Evolutionary conservation across 495 filamentous ascomycete species (phyloP).

Genomic region (Apodospora peruviana): DNA sequence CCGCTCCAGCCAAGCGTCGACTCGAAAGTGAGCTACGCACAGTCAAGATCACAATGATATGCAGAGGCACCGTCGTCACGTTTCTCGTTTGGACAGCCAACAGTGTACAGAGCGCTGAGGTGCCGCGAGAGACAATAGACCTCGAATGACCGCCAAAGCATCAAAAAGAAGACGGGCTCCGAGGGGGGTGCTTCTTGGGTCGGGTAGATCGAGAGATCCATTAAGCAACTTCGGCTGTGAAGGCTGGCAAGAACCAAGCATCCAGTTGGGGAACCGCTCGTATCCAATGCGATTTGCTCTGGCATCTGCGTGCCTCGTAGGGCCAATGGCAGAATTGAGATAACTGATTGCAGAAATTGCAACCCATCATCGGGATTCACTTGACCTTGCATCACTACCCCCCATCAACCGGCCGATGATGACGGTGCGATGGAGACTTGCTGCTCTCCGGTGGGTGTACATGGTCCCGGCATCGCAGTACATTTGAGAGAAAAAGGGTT

Average conservation of each 20-base stretch:
- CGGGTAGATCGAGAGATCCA: slow-evolving; percentile 22
- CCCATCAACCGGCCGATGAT: neutral
- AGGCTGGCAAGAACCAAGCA: neutral
- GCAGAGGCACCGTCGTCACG: neutral
- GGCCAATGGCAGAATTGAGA: neutral
- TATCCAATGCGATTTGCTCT: neutral
- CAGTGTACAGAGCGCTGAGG: no score
- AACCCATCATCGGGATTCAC: slow-evolving; percentile 7
- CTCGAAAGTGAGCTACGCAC: neutral
- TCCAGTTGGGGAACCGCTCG: neutral
- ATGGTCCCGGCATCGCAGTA: neutral
- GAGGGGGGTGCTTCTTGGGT: neutral
- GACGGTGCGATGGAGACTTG: neutral
- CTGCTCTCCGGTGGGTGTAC: neutral
- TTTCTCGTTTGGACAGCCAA: no score
- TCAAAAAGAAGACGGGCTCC: neutral
- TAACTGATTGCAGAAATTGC: neutral
- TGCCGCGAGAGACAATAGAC: neutral
- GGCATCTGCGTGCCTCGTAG: neutral
- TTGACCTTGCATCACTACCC: neutral
- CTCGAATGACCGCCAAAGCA: neutral
- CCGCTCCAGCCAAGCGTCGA: neutral
- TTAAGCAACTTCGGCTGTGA: slow-evolving; percentile 16
- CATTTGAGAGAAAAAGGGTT: neutral
- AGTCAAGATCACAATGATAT: neutral